These are phyloP conservation scores for Flaveria ramosissima DNA, from an alignment of 129 eudicot species.

Conservation along the genomic window DNA sequence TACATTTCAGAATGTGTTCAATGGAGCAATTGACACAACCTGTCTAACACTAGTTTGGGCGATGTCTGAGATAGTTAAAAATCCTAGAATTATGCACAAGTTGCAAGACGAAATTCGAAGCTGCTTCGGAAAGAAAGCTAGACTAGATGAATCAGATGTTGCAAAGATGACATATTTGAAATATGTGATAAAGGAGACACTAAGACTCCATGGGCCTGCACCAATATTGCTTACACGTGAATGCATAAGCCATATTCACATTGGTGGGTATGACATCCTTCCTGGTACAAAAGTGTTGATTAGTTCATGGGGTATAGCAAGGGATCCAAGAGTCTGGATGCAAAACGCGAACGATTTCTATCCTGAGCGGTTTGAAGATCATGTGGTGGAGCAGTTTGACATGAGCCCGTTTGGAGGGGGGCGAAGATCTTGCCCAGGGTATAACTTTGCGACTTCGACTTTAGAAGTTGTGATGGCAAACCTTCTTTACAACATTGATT, in stretches of 20 bases:
- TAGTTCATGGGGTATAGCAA: background rate
- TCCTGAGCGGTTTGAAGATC: background rate
- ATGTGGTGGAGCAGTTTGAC: background rate
- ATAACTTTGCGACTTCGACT: background rate
- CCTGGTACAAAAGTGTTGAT: background rate
- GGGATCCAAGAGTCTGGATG: background rate
- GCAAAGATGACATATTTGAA: constrained; percentile 6
- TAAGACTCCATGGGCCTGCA: background rate
- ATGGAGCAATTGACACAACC: background rate
- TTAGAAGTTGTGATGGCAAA: background rate
- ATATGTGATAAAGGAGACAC: background rate
- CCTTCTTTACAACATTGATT: background rate
- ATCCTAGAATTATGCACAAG: constrained; percentile 1
- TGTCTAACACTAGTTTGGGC: background rate
- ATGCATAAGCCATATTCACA: background rate
- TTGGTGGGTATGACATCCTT: background rate
- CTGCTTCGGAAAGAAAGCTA: background rate
- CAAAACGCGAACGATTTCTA: background rate
- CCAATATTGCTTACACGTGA: background rate
- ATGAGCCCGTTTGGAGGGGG: constrained; percentile 10
- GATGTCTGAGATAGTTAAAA: background rate
- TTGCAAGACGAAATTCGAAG: background rate
- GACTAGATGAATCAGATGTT: background rate
- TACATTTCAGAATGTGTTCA: constrained; percentile 5
- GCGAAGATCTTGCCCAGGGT: constrained; percentile 6